Conservation (phyloP, 1,284 basidiomycete genomes). For the Mycena sp. region DNA sequence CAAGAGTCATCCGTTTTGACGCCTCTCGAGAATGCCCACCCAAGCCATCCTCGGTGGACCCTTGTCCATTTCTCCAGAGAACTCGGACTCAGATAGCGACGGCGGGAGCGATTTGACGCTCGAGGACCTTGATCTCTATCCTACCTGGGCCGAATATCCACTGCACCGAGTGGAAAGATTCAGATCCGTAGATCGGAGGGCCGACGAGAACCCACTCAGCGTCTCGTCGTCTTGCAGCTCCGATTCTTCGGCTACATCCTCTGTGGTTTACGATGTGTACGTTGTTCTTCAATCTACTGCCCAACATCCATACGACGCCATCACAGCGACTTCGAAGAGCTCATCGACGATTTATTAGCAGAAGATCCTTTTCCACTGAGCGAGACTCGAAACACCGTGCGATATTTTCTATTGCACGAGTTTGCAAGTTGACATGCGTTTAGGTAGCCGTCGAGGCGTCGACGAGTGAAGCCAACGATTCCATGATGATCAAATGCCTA, state of each 20-base stretch:
- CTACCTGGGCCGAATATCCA: constrained; percentile 20
- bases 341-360: constrained; percentile 27
- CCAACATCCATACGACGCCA: not conserved
- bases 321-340: constrained; percentile 23
- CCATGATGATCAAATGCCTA: constrained; percentile 47
- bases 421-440: not conserved
- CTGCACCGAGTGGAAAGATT: constrained; percentile 19
- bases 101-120: constrained; percentile 24
- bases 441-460: constrained; percentile 24
- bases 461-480: constrained; percentile 21
- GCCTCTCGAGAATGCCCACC: not conserved
- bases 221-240: constrained; percentile 8
- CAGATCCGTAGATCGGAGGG: not conserved
- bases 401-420: not conserved
- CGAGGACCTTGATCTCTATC: constrained; percentile 20
- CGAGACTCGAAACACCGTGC: constrained; percentile 23
- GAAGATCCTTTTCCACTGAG: constrained; percentile 25
- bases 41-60: constrained; percentile 5
- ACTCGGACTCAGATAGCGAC: constrained; percentile 19
- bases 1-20: too few species aligned
- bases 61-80: constrained; percentile 14
- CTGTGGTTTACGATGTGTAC: constrained; percentile 25
- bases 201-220: not conserved
- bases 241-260: constrained; percentile 14
- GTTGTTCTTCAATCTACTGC: not conserved